Evolutionary conservation across 2,329 filamentous ascomycete species (phyloP).

Genomic region (Trichoderma sp.): DNA sequence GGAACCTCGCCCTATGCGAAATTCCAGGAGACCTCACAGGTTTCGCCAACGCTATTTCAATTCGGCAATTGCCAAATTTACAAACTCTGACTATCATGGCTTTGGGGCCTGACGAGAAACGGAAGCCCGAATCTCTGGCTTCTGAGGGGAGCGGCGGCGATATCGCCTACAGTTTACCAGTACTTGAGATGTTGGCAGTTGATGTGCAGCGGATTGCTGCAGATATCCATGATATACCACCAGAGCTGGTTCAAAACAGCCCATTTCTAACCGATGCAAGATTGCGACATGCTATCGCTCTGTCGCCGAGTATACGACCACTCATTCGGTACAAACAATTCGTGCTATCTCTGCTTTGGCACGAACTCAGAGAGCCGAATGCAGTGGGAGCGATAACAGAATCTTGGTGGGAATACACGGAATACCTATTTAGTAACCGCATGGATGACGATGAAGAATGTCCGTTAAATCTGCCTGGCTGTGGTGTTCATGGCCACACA

Average conservation of each 20-base stretch:
- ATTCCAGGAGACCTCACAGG: neutral
- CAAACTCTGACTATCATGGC: neutral
- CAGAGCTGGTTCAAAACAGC: neutral
- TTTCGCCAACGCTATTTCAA: neutral
- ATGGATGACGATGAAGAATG: neutral
- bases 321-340: neutral
- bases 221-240: neutral
- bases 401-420: constrained; percentile 4
- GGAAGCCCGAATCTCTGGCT: neutral
- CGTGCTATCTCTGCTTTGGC: neutral
- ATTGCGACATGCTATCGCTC: neutral
- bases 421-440: neutral
- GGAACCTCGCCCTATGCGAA: constrained; percentile 8
- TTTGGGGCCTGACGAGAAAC: neutral
- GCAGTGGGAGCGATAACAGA: neutral
- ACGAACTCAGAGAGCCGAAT: neutral
- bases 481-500: constrained; percentile 1
- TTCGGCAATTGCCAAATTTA: neutral
- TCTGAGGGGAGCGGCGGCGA: neutral
- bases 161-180: neutral
- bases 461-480: neutral
- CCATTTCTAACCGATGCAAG: neutral
- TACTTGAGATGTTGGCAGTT: constrained; percentile 5
- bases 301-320: neutral
- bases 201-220: neutral